Evolutionary conservation across 176 grass and related monocot genomes (phyloP), one percentile per base, ranked within the genome.

Genomic region (Dactylis glomerata): DNA sequence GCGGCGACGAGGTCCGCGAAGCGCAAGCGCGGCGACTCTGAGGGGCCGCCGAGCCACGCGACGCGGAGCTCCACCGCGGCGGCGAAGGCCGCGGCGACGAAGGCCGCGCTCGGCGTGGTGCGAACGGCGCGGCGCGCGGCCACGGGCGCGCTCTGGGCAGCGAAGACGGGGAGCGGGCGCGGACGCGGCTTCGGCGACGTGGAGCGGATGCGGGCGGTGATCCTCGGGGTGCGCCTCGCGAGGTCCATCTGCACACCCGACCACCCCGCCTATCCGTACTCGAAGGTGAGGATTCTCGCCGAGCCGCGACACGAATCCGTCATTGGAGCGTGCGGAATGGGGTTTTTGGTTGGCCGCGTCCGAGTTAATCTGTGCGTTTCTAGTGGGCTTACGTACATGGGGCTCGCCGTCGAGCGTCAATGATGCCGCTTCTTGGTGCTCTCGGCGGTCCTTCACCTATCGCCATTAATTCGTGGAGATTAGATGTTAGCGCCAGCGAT

Each of bases 201-300:
- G 56, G 55, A 56, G 75, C 47, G 0, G 46, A 34, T 37, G 84
- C 67, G 46, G 70, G 56, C 26, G 57, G 46, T 40, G 56, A 46
- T 87, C 46, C 67, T 90, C 66, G 46, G 5, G 13, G 3, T 66
- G 57, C 75, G 89, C 17, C 9, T 2, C 7, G n/a, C 2, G 55
- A 68, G 22, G 58, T 80, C 13, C 19, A 13, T 7, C 47, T 5
- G 23, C 57, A 7, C 37, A 46, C 55, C 65, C 6, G 3, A 8
- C 9, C 5, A 47, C 68, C 8, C 49, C 38, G n/a, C 24, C 57
- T 22, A 47, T 67, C 59, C 81, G 23, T 80, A 51, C 68, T 14
- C 24, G 13, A 12, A 75, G 89, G 81, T 87, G 76, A 84, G 81
- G 7, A 6, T 28, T 79, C 69, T 81, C 17, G 31, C 47, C 57